Evolutionary conservation across 1,284 basidiomycete genomes (phyloP).

Genomic region (Ganoderma sp.): DNA sequence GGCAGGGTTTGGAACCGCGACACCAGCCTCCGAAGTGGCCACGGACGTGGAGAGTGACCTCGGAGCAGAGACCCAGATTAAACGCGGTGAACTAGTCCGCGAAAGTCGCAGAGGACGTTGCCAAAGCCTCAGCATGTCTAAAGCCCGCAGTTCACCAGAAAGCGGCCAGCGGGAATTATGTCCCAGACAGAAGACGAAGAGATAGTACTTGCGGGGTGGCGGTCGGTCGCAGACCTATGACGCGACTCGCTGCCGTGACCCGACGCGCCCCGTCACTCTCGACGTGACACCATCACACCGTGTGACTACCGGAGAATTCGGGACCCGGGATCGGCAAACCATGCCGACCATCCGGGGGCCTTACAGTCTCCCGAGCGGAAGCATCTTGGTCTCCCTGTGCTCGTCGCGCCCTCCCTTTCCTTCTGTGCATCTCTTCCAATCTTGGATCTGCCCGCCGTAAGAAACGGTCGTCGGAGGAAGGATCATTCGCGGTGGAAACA

Average conservation of each 20-base stretch:
- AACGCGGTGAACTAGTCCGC: not conserved
- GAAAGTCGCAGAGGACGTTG: constrained; percentile 1
- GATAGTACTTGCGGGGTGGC: not conserved
- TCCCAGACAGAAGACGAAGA: not conserved
- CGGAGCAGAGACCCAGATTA: not conserved
- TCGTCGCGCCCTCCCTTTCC: not conserved
- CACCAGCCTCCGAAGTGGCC: constrained; percentile 34
- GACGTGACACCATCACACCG: constrained; percentile 3
- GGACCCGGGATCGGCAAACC: not conserved
- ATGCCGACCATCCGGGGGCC: not conserved
- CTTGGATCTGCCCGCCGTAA: not conserved
- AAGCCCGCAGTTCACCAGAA: not conserved
- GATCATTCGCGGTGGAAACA: not conserved
- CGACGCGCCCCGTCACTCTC: constrained; percentile 23
- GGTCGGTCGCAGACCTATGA: constrained; percentile 8
- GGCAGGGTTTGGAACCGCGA: constrained; percentile 49
- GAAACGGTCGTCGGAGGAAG: not conserved
- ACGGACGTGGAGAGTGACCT: constrained; percentile 24
- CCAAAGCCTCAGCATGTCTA: constrained; percentile 8
- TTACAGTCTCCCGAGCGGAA: too few relatives aligned
- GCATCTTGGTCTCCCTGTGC: not conserved
- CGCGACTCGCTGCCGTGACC: constrained; percentile 16
- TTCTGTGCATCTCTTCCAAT: not conserved
- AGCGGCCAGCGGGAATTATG: not conserved
- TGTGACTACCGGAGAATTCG: constrained; percentile 13